Conservation (phyloP, 768 basidiomycete genomes). For the Naganishia vaughanmartiniae region DNA sequence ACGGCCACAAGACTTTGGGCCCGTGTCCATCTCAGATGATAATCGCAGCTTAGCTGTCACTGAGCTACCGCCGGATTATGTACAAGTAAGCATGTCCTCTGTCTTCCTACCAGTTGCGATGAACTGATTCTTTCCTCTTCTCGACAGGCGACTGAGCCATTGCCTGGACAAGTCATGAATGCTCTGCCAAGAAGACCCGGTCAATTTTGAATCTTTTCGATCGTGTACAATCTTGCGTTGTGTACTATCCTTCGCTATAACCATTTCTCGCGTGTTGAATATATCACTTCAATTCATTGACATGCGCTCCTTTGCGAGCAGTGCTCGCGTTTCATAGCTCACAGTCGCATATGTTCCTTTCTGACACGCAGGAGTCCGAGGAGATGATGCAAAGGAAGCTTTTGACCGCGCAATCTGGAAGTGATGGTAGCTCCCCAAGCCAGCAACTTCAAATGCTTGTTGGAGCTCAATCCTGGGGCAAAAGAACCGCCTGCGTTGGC, state of each 20-base stretch:
- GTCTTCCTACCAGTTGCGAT: not conserved
- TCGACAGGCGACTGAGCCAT: conserved; percentile 12
- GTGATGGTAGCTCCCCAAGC: not conserved
- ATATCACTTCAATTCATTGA: not conserved
- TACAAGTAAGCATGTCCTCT: not conserved
- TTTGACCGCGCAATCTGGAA: not conserved
- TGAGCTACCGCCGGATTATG: conserved; percentile 15
- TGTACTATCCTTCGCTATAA: not conserved
- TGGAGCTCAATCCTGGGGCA: no score
- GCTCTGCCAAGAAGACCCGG: not conserved
- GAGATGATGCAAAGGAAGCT: not conserved
- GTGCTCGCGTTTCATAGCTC: not conserved
- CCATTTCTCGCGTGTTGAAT: not conserved
- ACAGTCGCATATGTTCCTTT: not conserved
- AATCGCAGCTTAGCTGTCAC: not conserved
- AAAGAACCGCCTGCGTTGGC: not conserved
- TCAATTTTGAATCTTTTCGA: not conserved
- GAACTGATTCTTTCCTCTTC: not conserved
- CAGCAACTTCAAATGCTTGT: no score
- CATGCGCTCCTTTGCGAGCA: not conserved
- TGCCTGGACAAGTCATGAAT: conserved; percentile 2
- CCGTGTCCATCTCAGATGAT: conserved; percentile 2
- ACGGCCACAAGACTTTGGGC: conserved; percentile 9
- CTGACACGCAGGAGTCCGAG: not conserved
- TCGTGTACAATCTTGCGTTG: not conserved